Base-by-base conservation (phyloP, 495 filamentous ascomycete species). In the Aspergillus funiculosus region DNA sequence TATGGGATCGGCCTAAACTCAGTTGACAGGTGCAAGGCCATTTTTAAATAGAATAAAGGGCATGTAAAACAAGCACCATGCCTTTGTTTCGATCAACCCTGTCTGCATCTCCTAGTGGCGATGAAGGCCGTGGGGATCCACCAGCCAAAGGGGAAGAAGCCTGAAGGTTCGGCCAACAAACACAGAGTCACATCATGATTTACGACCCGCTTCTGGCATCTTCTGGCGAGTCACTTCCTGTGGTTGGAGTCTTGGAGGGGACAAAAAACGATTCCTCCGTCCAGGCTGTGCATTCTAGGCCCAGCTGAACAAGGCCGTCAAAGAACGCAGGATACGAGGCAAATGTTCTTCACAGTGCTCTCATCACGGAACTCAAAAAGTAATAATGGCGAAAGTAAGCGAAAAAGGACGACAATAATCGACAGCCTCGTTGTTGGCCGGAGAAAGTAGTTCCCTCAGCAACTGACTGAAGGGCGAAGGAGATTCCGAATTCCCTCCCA, bases 21-120 rank as follows among this genome's bases (percentile, higher is more conserved):
- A 47, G 17, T 21, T 58, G 55, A 54, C 54, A 52, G 44, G 45
- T 34, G 48, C 44, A 58, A 26, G 37, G 47, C 28, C 9, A 41
- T 34, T 48, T 51, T 51, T 54, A 54, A 54, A 54, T 57, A 51
- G 42, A 48, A 26, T 18, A 40, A 5, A 10, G 19, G 29, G 36
- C 27, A 37, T 31, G 40, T 29, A 43, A 54, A 46, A 39, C 35
- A 38, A 30, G 46, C 13, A 34, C 30, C 37, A 30, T 35, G 20
- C 22, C 17, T 37, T 21, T 20, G 17, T 28, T 9, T 17, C 13
- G 37, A 50, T 52, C 53, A 45, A 42, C 48, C 53, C 42, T 52
- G 53, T 30, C 45, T 46, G 44, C 48, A 39, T 19, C 42, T 49
- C 38, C 44, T 46, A 48, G 52, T 50, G 44, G 44, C 44, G 46